phyloP scores from a whole-genome alignment of 2,329 filamentous ascomycete species.

The Shiraia bambusicola region DNA sequence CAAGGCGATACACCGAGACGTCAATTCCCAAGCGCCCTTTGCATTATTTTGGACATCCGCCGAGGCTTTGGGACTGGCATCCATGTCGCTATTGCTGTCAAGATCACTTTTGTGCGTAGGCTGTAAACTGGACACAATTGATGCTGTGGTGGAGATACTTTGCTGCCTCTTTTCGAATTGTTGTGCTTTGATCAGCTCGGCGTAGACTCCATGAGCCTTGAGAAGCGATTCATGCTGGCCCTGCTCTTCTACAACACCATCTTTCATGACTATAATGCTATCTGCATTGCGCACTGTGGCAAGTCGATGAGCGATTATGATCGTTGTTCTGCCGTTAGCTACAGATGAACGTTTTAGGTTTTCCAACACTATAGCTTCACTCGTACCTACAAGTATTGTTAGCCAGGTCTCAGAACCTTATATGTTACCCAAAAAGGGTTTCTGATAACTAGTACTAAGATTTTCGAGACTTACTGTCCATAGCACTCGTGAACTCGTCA shows the following conservation, averaged over 20 bases:
- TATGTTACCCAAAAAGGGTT: constrained; percentile 56
- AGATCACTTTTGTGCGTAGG: constrained; percentile 15
- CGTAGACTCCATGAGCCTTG: constrained; percentile 32
- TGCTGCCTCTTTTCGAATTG: constrained; percentile 35
- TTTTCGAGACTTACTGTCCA: constrained; percentile 15
- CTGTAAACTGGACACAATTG: constrained; percentile 20
- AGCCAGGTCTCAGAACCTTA: constrained; percentile 23
- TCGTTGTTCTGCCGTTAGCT: constrained; percentile 32
- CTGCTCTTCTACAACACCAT: constrained; percentile 35
- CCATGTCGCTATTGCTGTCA: constrained; percentile 1
- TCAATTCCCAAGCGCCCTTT: constrained; percentile 20
- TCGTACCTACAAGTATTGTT: constrained; percentile 11
- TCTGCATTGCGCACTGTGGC: constrained; percentile 42
- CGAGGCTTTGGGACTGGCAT: not conserved
- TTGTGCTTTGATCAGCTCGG: constrained; percentile 38
- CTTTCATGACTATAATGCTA: constrained; percentile 41
- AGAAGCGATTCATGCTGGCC: constrained; percentile 36
- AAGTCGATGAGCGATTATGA: constrained; percentile 42
- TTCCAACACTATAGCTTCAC: constrained; percentile 36
- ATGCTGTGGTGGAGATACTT: constrained; percentile 21
- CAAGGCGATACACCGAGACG: constrained; percentile 26
- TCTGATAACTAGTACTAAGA: too few species aligned
- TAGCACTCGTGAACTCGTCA: constrained; percentile 43
- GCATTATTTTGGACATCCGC: constrained; percentile 3
- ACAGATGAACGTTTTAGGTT: constrained; percentile 35